A percentile compares a stretch with the other conserved stretches of the same genome.
These are phyloP conservation scores for Lithospermum erythrorhizon DNA, from an alignment of 257 asterid species.

Conservation along the genomic window DNA sequence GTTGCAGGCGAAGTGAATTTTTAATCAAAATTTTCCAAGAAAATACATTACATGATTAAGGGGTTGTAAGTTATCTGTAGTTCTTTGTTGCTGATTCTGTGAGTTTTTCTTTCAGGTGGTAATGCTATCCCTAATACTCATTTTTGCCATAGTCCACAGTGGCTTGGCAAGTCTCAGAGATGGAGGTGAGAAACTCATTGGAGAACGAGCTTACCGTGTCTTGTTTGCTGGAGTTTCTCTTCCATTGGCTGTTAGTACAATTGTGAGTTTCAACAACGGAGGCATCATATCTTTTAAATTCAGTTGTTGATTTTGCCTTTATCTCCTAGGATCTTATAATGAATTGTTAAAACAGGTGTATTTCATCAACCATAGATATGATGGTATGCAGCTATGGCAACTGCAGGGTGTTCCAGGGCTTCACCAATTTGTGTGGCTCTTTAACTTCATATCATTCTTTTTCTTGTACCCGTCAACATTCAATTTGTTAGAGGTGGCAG, in stretches of 20 bases:
- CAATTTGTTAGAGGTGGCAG: constrained; percentile 90
- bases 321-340: background rate
- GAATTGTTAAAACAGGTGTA: constrained; percentile 42
- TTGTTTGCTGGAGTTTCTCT: constrained; percentile 86
- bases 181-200: constrained; percentile 87
- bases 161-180: constrained; percentile 98
- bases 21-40: background rate
- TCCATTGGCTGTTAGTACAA: constrained; percentile 86
- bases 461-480: constrained; percentile 94
- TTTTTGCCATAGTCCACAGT: constrained; percentile 84
- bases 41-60: background rate
- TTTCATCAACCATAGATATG: constrained; percentile 92
- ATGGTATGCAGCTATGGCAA: constrained; percentile 95
- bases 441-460: constrained; percentile 68
- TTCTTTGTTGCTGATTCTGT: constrained; percentile 7
- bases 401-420: constrained; percentile 67
- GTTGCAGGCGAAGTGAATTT: background rate
- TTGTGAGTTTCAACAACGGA: constrained; percentile 47
- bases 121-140: constrained; percentile 58
- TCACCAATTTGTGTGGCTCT: constrained; percentile 62
- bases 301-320: background rate
- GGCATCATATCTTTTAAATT: background rate
- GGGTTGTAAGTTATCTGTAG: background rate
- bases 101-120: constrained; percentile 46
- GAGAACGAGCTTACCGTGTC: constrained; percentile 94